Percentiles rank a stretch among this genome's conserved stretches.
Conservation (phyloP, 768 basidiomycete species). For the Russula olivacea region DNA sequence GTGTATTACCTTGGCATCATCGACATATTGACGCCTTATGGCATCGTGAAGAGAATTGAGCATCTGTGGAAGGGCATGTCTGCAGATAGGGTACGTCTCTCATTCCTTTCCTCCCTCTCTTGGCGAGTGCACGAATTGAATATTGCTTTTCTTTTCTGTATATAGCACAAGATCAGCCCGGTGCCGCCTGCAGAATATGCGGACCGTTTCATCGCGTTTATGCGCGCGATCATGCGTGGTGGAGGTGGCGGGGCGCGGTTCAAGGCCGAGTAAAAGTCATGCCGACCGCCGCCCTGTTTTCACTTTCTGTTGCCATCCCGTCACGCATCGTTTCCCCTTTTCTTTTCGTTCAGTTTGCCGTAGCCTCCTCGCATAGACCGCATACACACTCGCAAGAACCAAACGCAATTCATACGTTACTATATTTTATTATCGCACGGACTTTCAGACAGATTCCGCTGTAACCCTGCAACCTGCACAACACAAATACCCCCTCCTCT, state of each 20-base stretch:
- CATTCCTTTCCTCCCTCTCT: constrained; percentile 7
- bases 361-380: constrained; percentile 4
- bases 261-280: constrained; percentile 36
- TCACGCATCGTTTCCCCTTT: not conserved
- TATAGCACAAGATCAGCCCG: constrained; percentile 89
- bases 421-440: not conserved
- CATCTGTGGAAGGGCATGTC: constrained; percentile 88
- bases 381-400: constrained; percentile 1
- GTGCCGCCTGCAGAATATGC: constrained; percentile 85
- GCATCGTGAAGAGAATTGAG: constrained; percentile 68
- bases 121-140: not conserved
- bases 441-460: constrained; percentile 1
- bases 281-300: not conserved
- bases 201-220: constrained; percentile 80
- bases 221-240: constrained; percentile 80
- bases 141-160: not conserved
- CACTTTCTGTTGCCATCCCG: not conserved
- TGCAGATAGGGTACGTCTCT: constrained; percentile 71
- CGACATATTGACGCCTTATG: constrained; percentile 93
- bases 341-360: not conserved
- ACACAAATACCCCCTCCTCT: constrained; percentile 12
- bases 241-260: constrained; percentile 59
- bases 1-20: constrained; percentile 96
- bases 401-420: not conserved
- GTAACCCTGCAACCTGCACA: constrained; percentile 3